Percentiles rank a stretch among this genome's conserved stretches.
phyloP scores from a whole-genome alignment of 495 filamentous ascomycete genomes.

The Patellaria atrata region DNA sequence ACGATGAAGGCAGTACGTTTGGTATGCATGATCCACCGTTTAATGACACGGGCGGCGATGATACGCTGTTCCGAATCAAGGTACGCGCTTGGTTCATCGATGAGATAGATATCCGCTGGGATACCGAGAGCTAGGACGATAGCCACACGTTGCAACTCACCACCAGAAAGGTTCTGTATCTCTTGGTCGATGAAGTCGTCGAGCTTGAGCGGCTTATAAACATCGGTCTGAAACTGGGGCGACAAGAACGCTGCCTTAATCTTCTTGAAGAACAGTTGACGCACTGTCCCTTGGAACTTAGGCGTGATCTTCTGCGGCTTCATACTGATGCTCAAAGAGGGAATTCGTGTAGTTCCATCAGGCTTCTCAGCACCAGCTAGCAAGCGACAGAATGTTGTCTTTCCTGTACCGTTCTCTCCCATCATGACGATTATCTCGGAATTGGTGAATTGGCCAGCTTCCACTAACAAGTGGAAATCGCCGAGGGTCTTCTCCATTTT shows the following conservation, averaged over 20 bases:
- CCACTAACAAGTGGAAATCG: conserved; percentile 69
- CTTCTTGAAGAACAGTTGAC: conserved; percentile 90
- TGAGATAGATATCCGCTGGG: conserved; percentile 83
- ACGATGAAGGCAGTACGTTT: conserved; percentile 99
- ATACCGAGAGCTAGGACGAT: conserved; percentile 89
- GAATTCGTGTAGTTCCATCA: conserved; percentile 58
- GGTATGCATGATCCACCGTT: conserved; percentile 98
- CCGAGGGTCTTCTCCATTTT: conserved; percentile 89
- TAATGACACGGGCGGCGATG: conserved; percentile 89
- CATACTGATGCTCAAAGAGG: conserved; percentile 94
- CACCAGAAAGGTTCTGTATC: conserved; percentile 95
- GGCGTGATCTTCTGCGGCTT: conserved; percentile 99
- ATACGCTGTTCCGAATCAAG: conserved; percentile 99
- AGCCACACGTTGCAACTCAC: conserved; percentile 96
- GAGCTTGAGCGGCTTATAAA: conserved; percentile 94
- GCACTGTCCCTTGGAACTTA: conserved; percentile 91
- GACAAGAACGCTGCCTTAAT: conserved; percentile 93
- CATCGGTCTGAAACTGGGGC: conserved; percentile 97
- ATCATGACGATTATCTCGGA: conserved; percentile 99
- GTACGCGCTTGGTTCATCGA: conserved; percentile 33
- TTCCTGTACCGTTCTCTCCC: conserved; percentile 93
- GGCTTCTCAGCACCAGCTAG: conserved; percentile 87
- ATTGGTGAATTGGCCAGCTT: conserved; percentile 79
- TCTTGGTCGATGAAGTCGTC: conserved; percentile 99
- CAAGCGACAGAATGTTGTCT: conserved; percentile 96